Evolutionary conservation across 768 basidiomycete genomes (phyloP), one percentile per base, ranked within the genome.

Genomic region (Galerina sulciceps): DNA sequence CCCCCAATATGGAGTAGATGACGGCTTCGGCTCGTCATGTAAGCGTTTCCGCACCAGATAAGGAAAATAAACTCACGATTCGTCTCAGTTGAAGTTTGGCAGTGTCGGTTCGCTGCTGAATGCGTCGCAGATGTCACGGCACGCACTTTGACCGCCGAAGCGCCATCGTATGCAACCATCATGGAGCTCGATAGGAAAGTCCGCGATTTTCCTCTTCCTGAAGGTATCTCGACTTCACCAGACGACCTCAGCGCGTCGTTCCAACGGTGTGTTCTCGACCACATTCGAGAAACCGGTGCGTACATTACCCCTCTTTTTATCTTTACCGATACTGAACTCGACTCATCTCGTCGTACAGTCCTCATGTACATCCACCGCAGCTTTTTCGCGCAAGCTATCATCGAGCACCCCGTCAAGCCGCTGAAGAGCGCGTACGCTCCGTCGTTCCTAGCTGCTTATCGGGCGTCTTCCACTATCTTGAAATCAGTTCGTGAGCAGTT

Each of bases 341-440:
- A 20, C 45, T 65, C 35, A 56, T 26, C 17, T 15, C 15, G 3
- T 14, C 18, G n/a, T 10, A 11, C 18, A 68, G 86, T 85, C 17
- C 74, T 88, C 15, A 75, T 88, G 67, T 85, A 85, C 67, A 81
- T 89, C 34, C 87, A 88, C 63, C 80, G 87, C 22, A 80, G 80
- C 57, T 90, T 87, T 76, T 89, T 90, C 59, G 88, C 88, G 0
- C 85, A 86, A 65, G 88, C 88, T 3, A 83, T 90, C 62, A 84
- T 87, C 22, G 87, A 90, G 55, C 79, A 85, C 38, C 88, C 89
- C 0, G 70, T 72, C 23, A 87, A 90, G 68, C 88, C 89, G 0
- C 76, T 90, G 42, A 84, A 85, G 69, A 88, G 86, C 61, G 69
- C 77, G 6, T 90, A 88, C 50, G 83, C 86, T 0, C 82, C 82